These are phyloP conservation scores for Fusarium anthophilum DNA, from an alignment of 2,329 filamentous ascomycete species.

Conservation along the genomic window DNA sequence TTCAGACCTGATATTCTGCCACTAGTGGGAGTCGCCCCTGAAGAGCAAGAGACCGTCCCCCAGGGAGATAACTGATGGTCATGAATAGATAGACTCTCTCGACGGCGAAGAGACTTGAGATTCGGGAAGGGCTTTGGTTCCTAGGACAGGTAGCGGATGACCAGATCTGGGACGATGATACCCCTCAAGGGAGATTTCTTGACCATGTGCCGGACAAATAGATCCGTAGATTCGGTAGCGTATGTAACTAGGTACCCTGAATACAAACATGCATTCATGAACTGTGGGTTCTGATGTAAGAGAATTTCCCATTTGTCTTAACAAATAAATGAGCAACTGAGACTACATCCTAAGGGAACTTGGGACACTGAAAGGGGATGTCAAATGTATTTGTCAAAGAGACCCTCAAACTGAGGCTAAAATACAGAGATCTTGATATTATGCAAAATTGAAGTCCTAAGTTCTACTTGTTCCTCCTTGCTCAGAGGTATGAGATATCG, in stretches of 20 bases:
- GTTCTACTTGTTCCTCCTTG: too few relatives aligned
- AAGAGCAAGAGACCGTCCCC: not conserved
- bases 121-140: not conserved
- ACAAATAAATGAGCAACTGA: not conserved
- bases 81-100: not conserved
- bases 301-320: not conserved
- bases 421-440: not conserved
- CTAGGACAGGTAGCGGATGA: not conserved
- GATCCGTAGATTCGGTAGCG: not conserved
- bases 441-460: rapidly evolving
- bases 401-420: not conserved
- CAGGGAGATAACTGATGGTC: not conserved
- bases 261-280: not conserved
- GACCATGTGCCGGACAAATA: not conserved
- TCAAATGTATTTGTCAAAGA: not conserved
- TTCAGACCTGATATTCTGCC: not conserved
- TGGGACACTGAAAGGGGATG: not conserved
- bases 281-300: too few relatives aligned
- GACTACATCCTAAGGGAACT: too few relatives aligned
- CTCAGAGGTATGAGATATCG: too few relatives aligned
- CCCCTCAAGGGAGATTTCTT: not conserved
- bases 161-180: not conserved
- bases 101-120: too few relatives aligned
- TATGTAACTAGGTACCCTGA: not conserved
- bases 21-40: not conserved